Evolutionary conservation across 139 green algal species (phyloP), one percentile per base, ranked within the genome.

Genomic region (Edaphochlamys debaryana): DNA sequence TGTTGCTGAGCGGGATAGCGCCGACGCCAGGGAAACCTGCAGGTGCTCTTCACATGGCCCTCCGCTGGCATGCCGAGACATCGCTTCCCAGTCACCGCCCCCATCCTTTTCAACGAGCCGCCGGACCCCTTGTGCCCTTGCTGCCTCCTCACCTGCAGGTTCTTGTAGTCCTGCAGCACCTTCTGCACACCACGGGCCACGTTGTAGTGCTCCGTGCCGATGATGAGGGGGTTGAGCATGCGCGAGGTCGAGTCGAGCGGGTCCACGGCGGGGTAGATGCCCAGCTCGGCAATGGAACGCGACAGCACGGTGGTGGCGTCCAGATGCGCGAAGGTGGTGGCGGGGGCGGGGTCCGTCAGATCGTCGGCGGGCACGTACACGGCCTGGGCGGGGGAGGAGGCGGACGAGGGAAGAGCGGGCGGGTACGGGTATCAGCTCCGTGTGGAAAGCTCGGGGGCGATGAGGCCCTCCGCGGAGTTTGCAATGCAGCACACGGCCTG

Each of bases 301-400:
- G 97, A 99, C 88, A 99, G 86, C 94, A 99, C 97, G 32, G 97
- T 99, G 52, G 97, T 99, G 82, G 97, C 97, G 79, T 99, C 97
- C 88, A 99, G 91, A 84, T 99, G 97, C 32, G 97, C 97, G 84
- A 99, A 99, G 68, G 96, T 99, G 71, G 97, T 99, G 84, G 97
- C 97, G 60, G 97, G 97, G 37, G 97, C 97, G 79, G 97, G 97
- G 87, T 99, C 97, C 52, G 97, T 99, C 87, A 99, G 84, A 87
- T 99, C 97, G 93, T 99, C 97, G 64, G 97, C 97, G 32, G 97
- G 97, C 92, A 99, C 97, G 86, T 99, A 99, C 90, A 99, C 98
- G 67, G 97, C 97, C 94, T 99, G 97, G 36, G 48, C 36, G 42
- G 42, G 32, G 13, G 30, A 41, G 58, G 22, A 27, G 23, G 64